phyloP scores from a whole-genome alignment of 2,329 filamentous ascomycete species.

The Pyricularia pennisetigena region DNA sequence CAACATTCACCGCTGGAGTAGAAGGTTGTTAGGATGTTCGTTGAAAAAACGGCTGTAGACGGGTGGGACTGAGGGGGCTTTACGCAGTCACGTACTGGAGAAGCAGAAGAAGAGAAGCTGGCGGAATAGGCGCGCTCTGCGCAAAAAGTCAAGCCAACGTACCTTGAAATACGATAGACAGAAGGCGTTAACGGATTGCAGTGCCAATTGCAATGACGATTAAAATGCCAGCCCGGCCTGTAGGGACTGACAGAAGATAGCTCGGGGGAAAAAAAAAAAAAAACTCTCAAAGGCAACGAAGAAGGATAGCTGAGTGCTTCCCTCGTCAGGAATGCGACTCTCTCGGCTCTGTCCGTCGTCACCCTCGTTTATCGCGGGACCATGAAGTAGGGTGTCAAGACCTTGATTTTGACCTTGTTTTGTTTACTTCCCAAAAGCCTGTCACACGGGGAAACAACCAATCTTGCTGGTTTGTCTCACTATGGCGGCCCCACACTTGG shows the following conservation, averaged over 20 bases:
- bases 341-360: background rate
- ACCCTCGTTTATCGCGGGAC: background rate
- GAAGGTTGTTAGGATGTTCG: background rate
- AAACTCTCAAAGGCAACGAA: slow-evolving; percentile 7
- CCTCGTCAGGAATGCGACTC: slow-evolving; percentile 14
- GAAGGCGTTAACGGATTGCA: background rate
- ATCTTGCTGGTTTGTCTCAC: background rate
- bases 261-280: background rate
- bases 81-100: background rate
- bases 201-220: background rate
- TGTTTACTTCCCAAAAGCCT: background rate
- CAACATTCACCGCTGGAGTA: background rate
- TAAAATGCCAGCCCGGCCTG: background rate
- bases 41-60: background rate
- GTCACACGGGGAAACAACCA: background rate
- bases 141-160: background rate
- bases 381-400: background rate
- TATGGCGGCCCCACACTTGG: background rate
- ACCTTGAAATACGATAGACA: background rate
- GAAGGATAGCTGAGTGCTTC: slow-evolving; percentile 7
- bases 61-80: background rate
- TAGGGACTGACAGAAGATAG: background rate
- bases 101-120: background rate
- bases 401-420: slow-evolving; percentile 1
- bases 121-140: background rate